A percentile compares a stretch with the other conserved stretches of the same genome.
Conservation (phyloP, 169 alveolate genomes). For the Eimeria acervulina region DNA sequence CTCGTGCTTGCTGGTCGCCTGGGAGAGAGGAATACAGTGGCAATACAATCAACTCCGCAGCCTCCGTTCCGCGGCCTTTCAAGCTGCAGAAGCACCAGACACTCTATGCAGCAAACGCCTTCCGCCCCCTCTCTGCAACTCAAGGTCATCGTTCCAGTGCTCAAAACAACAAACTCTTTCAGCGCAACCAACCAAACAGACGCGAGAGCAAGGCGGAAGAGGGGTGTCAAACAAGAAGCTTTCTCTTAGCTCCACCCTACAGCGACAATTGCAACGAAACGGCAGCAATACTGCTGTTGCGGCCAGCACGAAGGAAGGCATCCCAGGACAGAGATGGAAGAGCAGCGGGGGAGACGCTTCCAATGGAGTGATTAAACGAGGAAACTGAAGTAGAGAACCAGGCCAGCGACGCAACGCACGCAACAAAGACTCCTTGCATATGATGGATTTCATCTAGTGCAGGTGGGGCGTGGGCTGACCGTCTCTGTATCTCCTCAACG, state of each 20-base stretch:
- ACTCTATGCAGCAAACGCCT: neutral
- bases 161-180: neutral
- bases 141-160: neutral
- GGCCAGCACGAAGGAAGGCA: neutral
- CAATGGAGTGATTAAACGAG: neutral
- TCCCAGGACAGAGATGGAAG: neutral
- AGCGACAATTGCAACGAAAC: neutral
- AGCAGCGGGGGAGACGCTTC: neutral
- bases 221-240: neutral
- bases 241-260: no score
- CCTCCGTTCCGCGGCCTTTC: slow-evolving; percentile 95
- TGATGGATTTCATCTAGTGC: neutral
- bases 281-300: neutral
- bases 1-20: slow-evolving; percentile 98
- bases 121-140: neutral
- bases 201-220: neutral
- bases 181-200: neutral
- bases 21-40: slow-evolving; percentile 99
- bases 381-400: neutral
- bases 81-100: slow-evolving; percentile 8
- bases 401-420: neutral
- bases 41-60: slow-evolving; percentile 96
- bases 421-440: neutral
- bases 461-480: slow-evolving; percentile 70
- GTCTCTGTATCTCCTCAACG: slow-evolving; percentile 84